Conservation (phyloP, 306 rosid genomes). For the Spatholobus suberectus region DNA sequence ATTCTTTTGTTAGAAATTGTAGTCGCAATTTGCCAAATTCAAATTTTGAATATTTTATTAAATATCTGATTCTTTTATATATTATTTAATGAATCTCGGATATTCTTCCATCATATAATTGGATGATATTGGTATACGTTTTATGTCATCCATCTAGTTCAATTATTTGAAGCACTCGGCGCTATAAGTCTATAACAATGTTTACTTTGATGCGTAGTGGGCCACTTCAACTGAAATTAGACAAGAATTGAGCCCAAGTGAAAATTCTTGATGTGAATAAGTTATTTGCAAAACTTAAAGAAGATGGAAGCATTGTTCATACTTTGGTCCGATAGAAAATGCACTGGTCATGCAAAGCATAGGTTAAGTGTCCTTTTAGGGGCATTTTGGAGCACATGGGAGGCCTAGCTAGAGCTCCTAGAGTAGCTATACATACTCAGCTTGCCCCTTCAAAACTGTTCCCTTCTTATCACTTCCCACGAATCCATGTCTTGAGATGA, state of each 20-base stretch:
- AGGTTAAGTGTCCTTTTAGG: not conserved
- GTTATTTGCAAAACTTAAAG: constrained; percentile 18
- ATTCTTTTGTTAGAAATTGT: not conserved
- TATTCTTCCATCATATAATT: constrained; percentile 27
- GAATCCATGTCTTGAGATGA: not conserved
- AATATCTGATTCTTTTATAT: not conserved
- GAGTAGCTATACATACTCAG: not conserved
- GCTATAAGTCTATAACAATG: constrained; percentile 18
- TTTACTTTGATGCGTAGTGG: constrained; percentile 35
- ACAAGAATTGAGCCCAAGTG: constrained; percentile 12
- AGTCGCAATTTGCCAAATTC: not conserved
- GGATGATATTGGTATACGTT: constrained; percentile 24
- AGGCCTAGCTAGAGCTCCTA: constrained; percentile 8
- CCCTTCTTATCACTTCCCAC: constrained; percentile 17
- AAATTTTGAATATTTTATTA: not conserved
- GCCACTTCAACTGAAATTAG: constrained; percentile 35
- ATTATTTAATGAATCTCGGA: not conserved
- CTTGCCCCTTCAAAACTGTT: not conserved
- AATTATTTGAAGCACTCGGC: constrained; percentile 24
- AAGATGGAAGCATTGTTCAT: constrained; percentile 23
- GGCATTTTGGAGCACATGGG: constrained; percentile 3
- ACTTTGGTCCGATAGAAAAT: not conserved
- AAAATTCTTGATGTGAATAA: constrained; percentile 27
- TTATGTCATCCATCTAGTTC: constrained; percentile 28
- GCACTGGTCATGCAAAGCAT: not conserved